These are phyloP conservation scores for Colletotrichum agaves DNA, from an alignment of 2,329 filamentous ascomycete species.

Conservation along the genomic window DNA sequence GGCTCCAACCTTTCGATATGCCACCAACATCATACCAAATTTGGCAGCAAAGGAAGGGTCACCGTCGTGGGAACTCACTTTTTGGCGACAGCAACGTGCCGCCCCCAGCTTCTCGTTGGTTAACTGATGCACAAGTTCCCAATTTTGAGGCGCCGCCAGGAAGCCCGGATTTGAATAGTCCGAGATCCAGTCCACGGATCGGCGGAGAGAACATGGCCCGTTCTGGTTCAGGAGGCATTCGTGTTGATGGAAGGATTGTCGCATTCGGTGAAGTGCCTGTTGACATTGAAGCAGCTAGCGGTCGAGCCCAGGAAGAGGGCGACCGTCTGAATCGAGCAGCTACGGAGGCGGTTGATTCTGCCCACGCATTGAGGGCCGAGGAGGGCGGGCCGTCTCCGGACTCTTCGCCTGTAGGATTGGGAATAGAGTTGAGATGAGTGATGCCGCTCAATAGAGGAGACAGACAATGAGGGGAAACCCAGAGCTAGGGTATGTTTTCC, in stretches of 20 bases:
- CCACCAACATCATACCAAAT: slow-evolving; percentile 44
- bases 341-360: slow-evolving; percentile 14
- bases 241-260: slow-evolving; percentile 27
- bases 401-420: slow-evolving; percentile 6
- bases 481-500: too few species aligned
- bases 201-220: slow-evolving; percentile 28
- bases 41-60: slow-evolving; percentile 39
- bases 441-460: too few species aligned
- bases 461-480: too few species aligned
- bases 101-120: background rate
- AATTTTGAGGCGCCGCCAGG: slow-evolving; percentile 13
- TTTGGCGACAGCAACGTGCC: slow-evolving; percentile 24
- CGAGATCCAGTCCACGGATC: slow-evolving; percentile 3
- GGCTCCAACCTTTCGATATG: slow-evolving; percentile 45
- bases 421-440: background rate
- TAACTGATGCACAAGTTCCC: slow-evolving; percentile 8
- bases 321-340: slow-evolving; percentile 9
- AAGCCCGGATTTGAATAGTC: slow-evolving; percentile 8
- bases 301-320: background rate
- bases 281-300: slow-evolving; percentile 15
- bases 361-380: slow-evolving; percentile 6
- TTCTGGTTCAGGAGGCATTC: slow-evolving; percentile 35
- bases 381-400: background rate
- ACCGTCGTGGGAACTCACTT: slow-evolving; percentile 6
- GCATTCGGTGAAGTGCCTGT: slow-evolving; percentile 29